These are phyloP conservation scores for Tagetes patula DNA, from an alignment of 129 eudicot genomes.

Conservation along the genomic window DNA sequence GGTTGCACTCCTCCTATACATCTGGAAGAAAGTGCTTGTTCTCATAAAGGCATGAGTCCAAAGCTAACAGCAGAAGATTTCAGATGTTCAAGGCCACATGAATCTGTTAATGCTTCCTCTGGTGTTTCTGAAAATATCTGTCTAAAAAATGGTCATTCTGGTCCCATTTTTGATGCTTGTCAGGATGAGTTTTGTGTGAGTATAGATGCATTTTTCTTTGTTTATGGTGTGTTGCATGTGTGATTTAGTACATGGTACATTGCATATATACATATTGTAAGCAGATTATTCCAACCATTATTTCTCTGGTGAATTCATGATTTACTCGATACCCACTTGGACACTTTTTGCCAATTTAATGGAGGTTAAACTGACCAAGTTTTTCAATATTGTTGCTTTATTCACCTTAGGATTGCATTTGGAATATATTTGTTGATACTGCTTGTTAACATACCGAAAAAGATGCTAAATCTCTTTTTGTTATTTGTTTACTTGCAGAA, in stretches of 20 bases:
- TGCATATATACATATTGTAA: conserved; percentile 6
- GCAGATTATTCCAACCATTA: background rate
- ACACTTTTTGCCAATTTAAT: background rate
- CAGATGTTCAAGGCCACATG: conserved; percentile 39
- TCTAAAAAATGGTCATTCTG: conserved; percentile 31
- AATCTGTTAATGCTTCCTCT: conserved; percentile 35
- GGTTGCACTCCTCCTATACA: conserved; percentile 51
- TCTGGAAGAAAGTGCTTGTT: conserved; percentile 59
- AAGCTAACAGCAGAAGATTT: conserved; percentile 31
- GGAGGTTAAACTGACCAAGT: background rate
- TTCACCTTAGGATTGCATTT: conserved; percentile 15
- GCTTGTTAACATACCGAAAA: conserved; percentile 7
- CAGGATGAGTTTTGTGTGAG: conserved; percentile 59
- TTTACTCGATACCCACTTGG: background rate
- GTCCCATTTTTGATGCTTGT: conserved; percentile 39
- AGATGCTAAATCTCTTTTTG: background rate
- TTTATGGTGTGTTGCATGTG: conserved; percentile 7
- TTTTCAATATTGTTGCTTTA: background rate
- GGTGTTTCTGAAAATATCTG: conserved; percentile 36
- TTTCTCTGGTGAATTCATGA: background rate
- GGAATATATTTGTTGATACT: background rate
- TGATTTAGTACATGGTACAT: conserved; percentile 2
- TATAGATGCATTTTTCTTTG: conserved; percentile 17
- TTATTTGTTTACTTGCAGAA: conserved; percentile 49
- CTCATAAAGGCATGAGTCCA: conserved; percentile 48